Evolutionary conservation across 768 basidiomycete genomes (phyloP), one percentile per base, ranked within the genome.

Genomic region (Lactarius sanguifluus): DNA sequence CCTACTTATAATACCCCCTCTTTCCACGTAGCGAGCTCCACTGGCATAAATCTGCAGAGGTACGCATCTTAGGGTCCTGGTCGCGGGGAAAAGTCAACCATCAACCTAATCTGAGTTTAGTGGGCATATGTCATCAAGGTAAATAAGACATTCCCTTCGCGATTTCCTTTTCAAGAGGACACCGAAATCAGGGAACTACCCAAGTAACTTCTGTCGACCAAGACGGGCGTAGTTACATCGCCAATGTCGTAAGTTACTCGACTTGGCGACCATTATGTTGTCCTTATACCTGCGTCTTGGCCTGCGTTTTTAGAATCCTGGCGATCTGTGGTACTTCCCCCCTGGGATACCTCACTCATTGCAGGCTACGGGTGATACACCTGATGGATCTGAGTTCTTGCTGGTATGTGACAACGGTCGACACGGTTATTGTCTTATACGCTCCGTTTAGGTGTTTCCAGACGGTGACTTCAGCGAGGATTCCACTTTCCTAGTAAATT

Each of bases 291-390:
- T n/a, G 34, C 10, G 10, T 36, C 10, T 10, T 36, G 10, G 34
- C 23, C 8, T n/a, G n/a, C 59, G 18, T 28, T 52, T 3, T 41
- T 36, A 71, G 70, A 59, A 66, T 10, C 36, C 67, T 2, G 70
- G 70, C 20, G 68, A 65, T 60, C 47, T 69, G 20, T 68, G 64
- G 56, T 79, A 76, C 69, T 79, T 78, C 70, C 78, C 77, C 20
- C 66, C 79, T 32, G 77, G 77, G 16, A 71, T 75, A 50, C 78
- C 79, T 0, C 79, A 80, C 65, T 75, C 74, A 1, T 61, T 80
- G 28, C 79, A 79, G 70, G 79, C 73, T 5, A 76, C 73, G 2
- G 73, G 66, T 5, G 71, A 75, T 28, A 56, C 68, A 62, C 69
- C 62, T 23, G 71, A 72, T 1, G 77, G 77, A 8, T 69, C 75